Base-by-base conservation (phyloP, 306 rosid species). In the Calophaca sinica region DNA sequence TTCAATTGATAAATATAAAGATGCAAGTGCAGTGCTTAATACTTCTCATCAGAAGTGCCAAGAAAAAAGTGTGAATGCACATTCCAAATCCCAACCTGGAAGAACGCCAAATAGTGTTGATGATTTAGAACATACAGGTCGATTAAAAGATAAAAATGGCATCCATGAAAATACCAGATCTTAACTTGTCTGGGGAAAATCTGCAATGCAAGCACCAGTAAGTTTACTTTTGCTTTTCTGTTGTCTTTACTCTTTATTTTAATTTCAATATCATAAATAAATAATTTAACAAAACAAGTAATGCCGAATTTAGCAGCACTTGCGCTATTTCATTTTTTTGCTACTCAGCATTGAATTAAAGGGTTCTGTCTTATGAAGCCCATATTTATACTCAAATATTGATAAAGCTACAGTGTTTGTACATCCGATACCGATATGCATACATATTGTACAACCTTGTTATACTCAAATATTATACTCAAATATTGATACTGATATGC, bases 21-120 rank as follows among this genome's bases (percentile, higher is more conserved):
- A 90, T 78, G 82, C 87, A 20, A 74, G 81, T 74, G 92, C 87
- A 54, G 73, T 82, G 28, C 72, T 78, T 42, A 89, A 84, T 69
- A 53, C 74, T 62, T 82, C 79, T 64, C 89, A 86, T 51, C 88
- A 62, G 55, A 91, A 88, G 57, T 61, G 74, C 70, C 79, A 75
- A 48, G 97, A 94, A 44, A 94, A 84, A 88, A 79, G 84, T 81
- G 84, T 66, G 35, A 49, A 49, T 82, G 78, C 52, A 35, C 90
- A 82, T 81, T 74, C 89, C 58, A 94, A 89, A 82, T 73, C 81
- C 74, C 92, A 86, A 70, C 74, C 78, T 76, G 92, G 93, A 69
- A 87, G 84, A 76, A 72, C 83, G 39, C 66, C 83, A 29, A 82
- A 79, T 54, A 63, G 58, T 59, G 52, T 71, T 52, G 89, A 85